Base-by-base conservation (phyloP, 768 basidiomycete genomes). In the Serendipita sp. region DNA sequence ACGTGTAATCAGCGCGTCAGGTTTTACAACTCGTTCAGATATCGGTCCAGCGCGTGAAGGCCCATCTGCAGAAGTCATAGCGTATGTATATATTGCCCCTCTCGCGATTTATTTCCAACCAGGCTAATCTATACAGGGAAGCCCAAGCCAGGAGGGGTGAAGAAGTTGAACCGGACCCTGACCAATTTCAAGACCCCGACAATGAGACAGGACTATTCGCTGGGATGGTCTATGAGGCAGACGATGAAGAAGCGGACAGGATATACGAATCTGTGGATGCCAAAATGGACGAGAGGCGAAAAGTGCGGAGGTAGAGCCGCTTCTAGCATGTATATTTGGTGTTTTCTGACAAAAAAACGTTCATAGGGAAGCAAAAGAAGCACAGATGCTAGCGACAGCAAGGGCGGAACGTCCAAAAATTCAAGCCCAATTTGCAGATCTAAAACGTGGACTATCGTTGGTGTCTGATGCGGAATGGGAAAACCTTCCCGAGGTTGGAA, bases 11-110 rank as follows among this genome's bases (percentile, higher is more conserved):
- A 93, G 91, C 76, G 93, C 93, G 60, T 95, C 93, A 52, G 93
- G 93, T 66, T 98, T 97, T 76, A 98, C 95, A 0, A 98, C 95
- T 3, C 88, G 94, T 56, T 95, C 92, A 46, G 96, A 98, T 84
- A 98, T 99, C 66, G 96, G 96, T 72, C 96, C 96, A 41, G 96
- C 96, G 5, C 79, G 96, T 73, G 94, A 96, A 71, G 92, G 91
- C 0, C 92, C 94, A 0, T 90, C 89, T 16, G 93, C 91, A 36
- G 92, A 94, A 75, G 85, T 85, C 0, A 79, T 95, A 60, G 94
- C 91, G 86, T 91, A 69, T 58, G 88, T 81, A 15, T 13, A n/a
- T 36, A 18, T 34, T 47, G 45, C 0, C 16, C 3, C 3, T 3
- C 4, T n/a, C 0, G 16, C 54, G 63, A 30, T 16, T 23, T 23